Evolutionary conservation across 352 stramenopile species (phyloP).

Genomic region (Globisporangium nodosum): DNA sequence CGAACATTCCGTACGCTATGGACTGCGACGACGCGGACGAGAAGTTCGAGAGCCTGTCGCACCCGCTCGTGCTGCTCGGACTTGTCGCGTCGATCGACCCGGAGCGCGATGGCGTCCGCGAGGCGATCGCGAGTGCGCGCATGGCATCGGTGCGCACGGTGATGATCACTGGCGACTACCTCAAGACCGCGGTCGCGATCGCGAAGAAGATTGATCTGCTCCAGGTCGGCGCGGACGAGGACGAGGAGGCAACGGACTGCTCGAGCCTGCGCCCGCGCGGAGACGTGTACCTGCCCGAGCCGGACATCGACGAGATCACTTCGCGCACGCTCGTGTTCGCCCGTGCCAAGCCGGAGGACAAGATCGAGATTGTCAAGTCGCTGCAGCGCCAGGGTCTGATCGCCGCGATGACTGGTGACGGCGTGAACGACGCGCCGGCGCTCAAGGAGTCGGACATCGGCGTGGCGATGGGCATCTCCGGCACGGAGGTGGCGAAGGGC

Average conservation of each 20-base stretch:
- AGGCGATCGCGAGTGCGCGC: slow-evolving; percentile 42
- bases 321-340: slow-evolving; percentile 89
- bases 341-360: slow-evolving; percentile 93
- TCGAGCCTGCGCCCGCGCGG: slow-evolving; percentile 45
- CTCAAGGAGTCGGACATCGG: slow-evolving; percentile 96
- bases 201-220: slow-evolving; percentile 91
- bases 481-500: slow-evolving; percentile 97
- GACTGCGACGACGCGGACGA: slow-evolving; percentile 59
- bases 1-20: slow-evolving; percentile 31
- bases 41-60: slow-evolving; percentile 56
- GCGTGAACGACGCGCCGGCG: slow-evolving; percentile 97
- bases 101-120: slow-evolving; percentile 51
- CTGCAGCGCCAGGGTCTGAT: slow-evolving; percentile 85
- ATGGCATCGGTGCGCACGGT: slow-evolving; percentile 64
- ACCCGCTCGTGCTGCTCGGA: slow-evolving; percentile 88
- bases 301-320: slow-evolving; percentile 88
- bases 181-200: slow-evolving; percentile 93
- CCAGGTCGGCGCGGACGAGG: slow-evolving; percentile 46
- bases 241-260: slow-evolving; percentile 68
- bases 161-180: slow-evolving; percentile 95
- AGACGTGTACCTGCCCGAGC: slow-evolving; percentile 47
- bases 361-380: slow-evolving; percentile 95
- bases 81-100: slow-evolving; percentile 91
- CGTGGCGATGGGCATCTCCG: slow-evolving; percentile 96
- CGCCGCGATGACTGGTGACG: slow-evolving; percentile 97